These are phyloP conservation scores for Alternaria tenuissima DNA, from an alignment of 2,329 filamentous ascomycete species.

Conservation along the genomic window DNA sequence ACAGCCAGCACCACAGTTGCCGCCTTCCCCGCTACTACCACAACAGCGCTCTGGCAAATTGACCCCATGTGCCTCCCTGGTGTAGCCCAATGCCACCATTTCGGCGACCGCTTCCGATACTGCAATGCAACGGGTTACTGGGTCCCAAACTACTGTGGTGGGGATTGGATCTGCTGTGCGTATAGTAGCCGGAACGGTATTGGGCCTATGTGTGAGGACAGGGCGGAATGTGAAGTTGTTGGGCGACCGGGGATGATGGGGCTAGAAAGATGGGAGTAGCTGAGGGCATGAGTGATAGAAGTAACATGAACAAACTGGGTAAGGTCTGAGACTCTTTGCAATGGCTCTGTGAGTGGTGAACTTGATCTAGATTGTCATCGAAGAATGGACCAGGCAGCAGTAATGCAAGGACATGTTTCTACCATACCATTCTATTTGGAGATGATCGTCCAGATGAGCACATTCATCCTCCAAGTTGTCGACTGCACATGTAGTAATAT, in stretches of 20 bases:
- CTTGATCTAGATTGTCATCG: no score
- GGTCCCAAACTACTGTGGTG: neutral
- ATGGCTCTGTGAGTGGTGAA: no score
- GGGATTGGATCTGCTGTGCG: constrained; percentile 4
- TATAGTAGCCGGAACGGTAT: neutral
- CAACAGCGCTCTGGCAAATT: neutral
- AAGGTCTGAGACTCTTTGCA: no score
- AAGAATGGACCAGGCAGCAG: no score
- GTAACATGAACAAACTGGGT: no score
- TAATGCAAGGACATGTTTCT: no score
- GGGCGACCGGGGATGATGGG: neutral
- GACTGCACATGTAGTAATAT: neutral
- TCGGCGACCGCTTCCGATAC: neutral
- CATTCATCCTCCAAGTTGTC: neutral
- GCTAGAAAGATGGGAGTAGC: neutral
- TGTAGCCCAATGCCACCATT: neutral
- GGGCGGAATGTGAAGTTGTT: neutral
- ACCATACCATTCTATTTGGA: neutral
- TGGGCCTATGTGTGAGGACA: neutral
- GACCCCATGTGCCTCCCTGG: neutral
- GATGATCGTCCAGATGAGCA: neutral
- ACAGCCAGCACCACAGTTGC: neutral
- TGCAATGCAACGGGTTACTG: neutral
- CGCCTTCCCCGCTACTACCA: neutral
- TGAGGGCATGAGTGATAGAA: no score